A percentile compares a stretch with the other conserved stretches of the same genome.
Evolutionary conservation across 441 rosid species (phyloP).

Genomic region (Capsella rubella): DNA sequence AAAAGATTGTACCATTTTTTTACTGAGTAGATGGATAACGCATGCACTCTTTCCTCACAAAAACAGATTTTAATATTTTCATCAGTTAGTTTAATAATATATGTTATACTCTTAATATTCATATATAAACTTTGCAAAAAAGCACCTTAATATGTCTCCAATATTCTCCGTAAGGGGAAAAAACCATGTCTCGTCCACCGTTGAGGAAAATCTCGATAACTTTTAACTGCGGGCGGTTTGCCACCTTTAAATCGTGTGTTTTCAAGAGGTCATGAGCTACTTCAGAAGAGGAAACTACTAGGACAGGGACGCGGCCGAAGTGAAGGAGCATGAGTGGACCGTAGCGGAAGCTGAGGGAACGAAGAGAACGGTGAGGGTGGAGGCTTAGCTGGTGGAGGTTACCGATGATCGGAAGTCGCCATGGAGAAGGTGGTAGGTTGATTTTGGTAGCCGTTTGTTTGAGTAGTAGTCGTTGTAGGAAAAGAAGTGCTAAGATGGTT

Average conservation of each 20-base stretch:
- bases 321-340: conserved; percentile 6
- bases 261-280: background rate
- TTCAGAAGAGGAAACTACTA: background rate
- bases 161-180: background rate
- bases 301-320: background rate
- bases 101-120: background rate
- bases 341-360: background rate
- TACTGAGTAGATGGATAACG: background rate
- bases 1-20: background rate
- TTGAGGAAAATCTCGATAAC: background rate
- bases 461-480: background rate
- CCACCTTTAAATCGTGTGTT: background rate
- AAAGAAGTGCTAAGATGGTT: background rate
- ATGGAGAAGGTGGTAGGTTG: background rate
- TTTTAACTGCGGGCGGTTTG: background rate
- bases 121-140: background rate
- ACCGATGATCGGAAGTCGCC: background rate
- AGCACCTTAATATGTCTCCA: background rate
- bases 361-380: background rate
- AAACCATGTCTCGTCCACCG: background rate
- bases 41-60: background rate
- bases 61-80: background rate
- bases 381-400: conserved; percentile 8
- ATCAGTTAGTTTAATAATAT: background rate
- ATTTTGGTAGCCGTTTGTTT: background rate